Evolutionary conservation across 2,329 filamentous ascomycete species (phyloP).

Genomic region (Beauveria medogensis): DNA sequence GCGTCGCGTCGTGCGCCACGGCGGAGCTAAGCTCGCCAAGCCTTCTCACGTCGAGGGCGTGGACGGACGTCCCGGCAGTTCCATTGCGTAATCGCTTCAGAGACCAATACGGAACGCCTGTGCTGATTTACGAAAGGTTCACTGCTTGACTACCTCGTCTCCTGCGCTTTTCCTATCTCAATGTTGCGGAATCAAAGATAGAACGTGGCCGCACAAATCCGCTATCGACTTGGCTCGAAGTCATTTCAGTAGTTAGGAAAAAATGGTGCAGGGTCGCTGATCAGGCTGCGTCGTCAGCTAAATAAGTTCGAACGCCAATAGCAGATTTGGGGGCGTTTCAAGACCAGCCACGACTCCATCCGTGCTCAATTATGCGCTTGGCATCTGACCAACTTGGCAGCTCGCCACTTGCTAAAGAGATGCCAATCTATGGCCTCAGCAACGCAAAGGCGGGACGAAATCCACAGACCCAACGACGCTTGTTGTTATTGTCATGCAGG

Average conservation of each 20-base stretch:
- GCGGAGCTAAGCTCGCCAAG: background rate
- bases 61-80: background rate
- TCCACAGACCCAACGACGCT: background rate
- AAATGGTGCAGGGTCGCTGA: background rate
- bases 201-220: no score
- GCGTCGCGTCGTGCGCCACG: background rate
- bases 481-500: background rate
- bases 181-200: background rate
- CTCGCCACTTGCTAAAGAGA: background rate
- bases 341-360: background rate
- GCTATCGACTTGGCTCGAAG: background rate
- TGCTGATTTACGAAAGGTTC: background rate
- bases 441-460: background rate
- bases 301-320: background rate
- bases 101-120: background rate
- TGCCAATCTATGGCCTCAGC: background rate
- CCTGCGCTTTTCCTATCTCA: background rate
- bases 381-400: no score
- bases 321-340: slow-evolving; percentile 8
- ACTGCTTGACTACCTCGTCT: background rate
- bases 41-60: background rate
- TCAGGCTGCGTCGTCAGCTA: slow-evolving; percentile 1
- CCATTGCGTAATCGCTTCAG: background rate
- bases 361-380: background rate
- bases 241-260: background rate